Percentiles rank a stretch among this genome's conserved stretches.
phyloP scores from a whole-genome alignment of 176 grass and related monocot species.

The Secale cereale region DNA sequence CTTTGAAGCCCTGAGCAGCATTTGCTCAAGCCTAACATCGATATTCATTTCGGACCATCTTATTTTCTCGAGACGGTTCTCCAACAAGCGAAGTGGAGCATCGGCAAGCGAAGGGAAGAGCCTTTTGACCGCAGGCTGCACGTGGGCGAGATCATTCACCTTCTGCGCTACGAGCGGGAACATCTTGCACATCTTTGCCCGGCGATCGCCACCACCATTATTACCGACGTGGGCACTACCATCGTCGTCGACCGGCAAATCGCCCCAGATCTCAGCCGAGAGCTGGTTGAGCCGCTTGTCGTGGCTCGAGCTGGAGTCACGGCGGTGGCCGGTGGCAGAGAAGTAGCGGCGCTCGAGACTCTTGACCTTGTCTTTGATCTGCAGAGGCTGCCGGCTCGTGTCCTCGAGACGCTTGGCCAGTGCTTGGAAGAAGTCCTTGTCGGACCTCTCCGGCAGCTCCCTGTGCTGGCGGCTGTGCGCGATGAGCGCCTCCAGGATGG shows the following conservation, averaged over 20 bases:
- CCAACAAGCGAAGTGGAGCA: neutral
- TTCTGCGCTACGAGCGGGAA: neutral
- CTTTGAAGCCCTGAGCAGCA: neutral
- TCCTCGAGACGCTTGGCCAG: neutral
- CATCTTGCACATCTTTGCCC: neutral
- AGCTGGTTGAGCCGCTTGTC: neutral
- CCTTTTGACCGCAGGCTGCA: neutral
- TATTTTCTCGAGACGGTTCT: neutral
- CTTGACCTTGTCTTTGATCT: neutral
- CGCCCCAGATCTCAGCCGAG: neutral
- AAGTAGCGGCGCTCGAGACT: neutral
- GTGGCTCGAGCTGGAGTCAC: neutral
- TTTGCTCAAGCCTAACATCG: neutral
- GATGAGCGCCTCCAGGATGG: neutral
- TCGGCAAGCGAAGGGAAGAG: neutral
- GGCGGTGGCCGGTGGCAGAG: neutral
- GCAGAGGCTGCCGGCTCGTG: neutral
- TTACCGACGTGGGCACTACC: neutral
- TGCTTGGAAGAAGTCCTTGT: neutral
- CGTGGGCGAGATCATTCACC: neutral
- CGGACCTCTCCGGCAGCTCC: neutral
- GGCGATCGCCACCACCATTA: neutral
- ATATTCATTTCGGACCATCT: neutral
- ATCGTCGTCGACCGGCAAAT: neutral
- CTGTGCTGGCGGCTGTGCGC: neutral